Evolutionary conservation across 108 stramenopile genomes (phyloP), one percentile per base, ranked within the genome.

Genomic region (Parmales sp.): DNA sequence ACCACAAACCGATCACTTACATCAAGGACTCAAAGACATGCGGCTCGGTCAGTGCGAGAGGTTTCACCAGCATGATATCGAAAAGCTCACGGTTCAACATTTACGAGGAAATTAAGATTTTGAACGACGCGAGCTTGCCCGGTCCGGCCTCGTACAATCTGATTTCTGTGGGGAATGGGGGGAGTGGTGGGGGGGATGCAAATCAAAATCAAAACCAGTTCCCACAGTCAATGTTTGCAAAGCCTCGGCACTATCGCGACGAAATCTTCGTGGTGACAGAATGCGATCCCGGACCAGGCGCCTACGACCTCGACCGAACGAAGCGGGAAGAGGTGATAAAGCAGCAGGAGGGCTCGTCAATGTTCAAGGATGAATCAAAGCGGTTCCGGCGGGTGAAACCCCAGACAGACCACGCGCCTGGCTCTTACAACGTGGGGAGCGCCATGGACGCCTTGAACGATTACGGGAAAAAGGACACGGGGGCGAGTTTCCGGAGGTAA

Each of bases 401-500:
- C 1, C 54, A 60, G 26, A 60, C 54, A 7, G 54, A 60, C 54
- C 54, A 60, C 25, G 54, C 54, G 2, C 54, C 54, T 34, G 54
- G 54, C 2, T 34, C 31, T 16, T 60, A 60, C 54, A 60, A 60
- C 54, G 54, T 60, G 3, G 54, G 54, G 26, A 34, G 16, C 26
- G 25, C 54, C 20, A 19, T 20, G n/a, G 54, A 60, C 31, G 13
- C 20, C 29, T 34, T 60, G n/a, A 11, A 0, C 2, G 18, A 34
- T 29, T 60, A 60, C 26, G 54, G 54, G 31, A 60, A 31, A 20
- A 60, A 60, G 54, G 54, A 60, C n/a, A n/a, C n/a, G n/a, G n/a
- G n/a, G n/a, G n/a, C n/a, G n/a, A n/a, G n/a, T n/a, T n/a, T n/a
- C n/a, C n/a, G n/a, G n/a, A n/a, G n/a, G n/a, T n/a, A n/a, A n/a